Evolutionary conservation across 108 stramenopile species (phyloP), one percentile per base, ranked within the genome.

Genomic region (Cyclostephanos tholiformis): DNA sequence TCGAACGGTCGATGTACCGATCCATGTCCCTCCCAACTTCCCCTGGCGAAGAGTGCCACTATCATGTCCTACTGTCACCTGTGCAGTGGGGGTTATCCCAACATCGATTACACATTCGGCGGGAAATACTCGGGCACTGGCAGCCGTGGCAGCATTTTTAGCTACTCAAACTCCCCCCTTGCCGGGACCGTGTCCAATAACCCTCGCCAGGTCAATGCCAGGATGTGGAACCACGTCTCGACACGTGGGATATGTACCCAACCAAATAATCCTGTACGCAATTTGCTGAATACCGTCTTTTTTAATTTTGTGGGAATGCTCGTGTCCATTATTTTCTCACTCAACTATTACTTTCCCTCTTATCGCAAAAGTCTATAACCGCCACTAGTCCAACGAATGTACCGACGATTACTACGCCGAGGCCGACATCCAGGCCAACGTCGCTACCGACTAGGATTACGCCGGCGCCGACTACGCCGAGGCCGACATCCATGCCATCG

Each of bases 21-120:
- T 51, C 22, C 48, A 2, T 65, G 64, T 26, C 64, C 64, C 25
- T 4, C 64, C 35, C 16, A 23, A 14, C 64, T 65, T 10, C 64
- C 64, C 22, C 25, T 65, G 4, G 25, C 29, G 11, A 48, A 26
- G 16, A 39, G 32, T 10, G 39, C 64, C 23, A 39, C 64, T 2
- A 32, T 65, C 64, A 65, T 65, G 64, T 65, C 64, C 10, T 44
- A 65, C 43, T 65, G 64, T 10, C 16, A 39, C 39, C 12, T 50
- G 9, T 41, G 41, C 41, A 41, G 29, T 27, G 64, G 64, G 2
- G 64, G 64, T 3, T 16, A 44, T 7, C 4, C 41, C 22, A 65
- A 65, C 49, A 14, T 65, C 16, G 49, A 23, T 22, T 65, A 65
- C 35, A 65, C 64, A 0, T 65, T 65, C 43, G 64, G 64, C 2